Base-by-base conservation (phyloP, 306 rosid species). In the Rosa persica region DNA sequence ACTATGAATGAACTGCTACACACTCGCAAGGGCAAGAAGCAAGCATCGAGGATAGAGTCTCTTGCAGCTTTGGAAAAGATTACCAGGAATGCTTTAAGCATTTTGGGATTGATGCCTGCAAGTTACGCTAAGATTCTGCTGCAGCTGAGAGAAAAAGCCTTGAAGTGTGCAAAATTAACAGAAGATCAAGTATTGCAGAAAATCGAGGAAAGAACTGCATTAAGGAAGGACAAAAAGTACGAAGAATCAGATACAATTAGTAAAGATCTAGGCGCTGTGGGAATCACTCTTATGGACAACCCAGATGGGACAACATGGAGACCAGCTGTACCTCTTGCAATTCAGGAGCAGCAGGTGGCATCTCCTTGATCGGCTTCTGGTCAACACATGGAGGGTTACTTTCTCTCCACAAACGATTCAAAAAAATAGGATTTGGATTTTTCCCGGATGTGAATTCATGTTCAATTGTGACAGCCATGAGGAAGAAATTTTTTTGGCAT, bases 291-390 rank as follows among this genome's bases (percentile, higher is more conserved):
- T 12, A 95, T 93, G 99, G 99, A 95, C 85, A 84, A 89, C 88
- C 90, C 98, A 42, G 81, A 85, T 65, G 98, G 98, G 43, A 95
- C 99, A 43, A 82, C 92, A 60, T 91, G 99, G 98, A 93, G 97
- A 83, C 96, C 99, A 27, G 54, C 97, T 36, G 78, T 95, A 76
- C 98, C 98, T 54, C 90, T 91, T 75, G 84, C 88, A 0, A 90
- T 92, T 80, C 97, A 92, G 86, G 91, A 87, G 25, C 87, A 86
- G 73, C 91, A 79, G 67, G 66, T 54, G 55, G n/a, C 73, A 77
- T 49, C 81, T 79, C 78, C 76, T 62, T 89, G 73, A 89, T 47
- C 51, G 79, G 81, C 58, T 46, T 54, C 74, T 71, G 47, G 47
- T 76, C 76, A 54, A 78, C 23, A 71, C 30, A 34, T 70, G 11